Percentiles rank a stretch among this genome's conserved stretches.
Conservation (phyloP, 768 basidiomycete species). For the Serendipita indica region DNA sequence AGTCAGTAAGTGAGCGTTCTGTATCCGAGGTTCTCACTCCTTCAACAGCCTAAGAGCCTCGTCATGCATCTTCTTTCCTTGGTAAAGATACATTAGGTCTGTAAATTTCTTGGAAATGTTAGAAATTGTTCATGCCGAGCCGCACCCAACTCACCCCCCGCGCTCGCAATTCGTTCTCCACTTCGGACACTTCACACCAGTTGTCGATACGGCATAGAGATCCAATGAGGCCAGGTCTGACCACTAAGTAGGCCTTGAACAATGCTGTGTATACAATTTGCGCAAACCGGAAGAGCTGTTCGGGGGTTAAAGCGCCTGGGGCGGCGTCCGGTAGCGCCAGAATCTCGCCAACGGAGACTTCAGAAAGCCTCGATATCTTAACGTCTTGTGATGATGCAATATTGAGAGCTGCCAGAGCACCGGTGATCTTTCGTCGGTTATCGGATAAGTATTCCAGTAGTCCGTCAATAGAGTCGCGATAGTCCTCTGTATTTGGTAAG, state of each 20-base stretch:
- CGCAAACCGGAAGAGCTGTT: conserved; percentile 73
- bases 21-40: conserved; percentile 38
- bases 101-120: conserved; percentile 54
- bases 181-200: conserved; percentile 94
- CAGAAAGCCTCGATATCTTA: conserved; percentile 51
- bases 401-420: conserved; percentile 53
- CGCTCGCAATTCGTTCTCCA: conserved; percentile 70
- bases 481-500: conserved; percentile 31
- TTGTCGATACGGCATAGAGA: conserved; percentile 81
- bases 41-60: conserved; percentile 74
- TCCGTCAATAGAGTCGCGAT: conserved; percentile 66
- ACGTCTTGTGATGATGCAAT: conserved; percentile 59
- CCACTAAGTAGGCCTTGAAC: conserved; percentile 81
- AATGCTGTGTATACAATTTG: conserved; percentile 92
- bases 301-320: conserved; percentile 55
- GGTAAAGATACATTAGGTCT: conserved; percentile 81
- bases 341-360: conserved; percentile 57
- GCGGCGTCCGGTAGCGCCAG: conserved; percentile 65
- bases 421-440: conserved; percentile 69
- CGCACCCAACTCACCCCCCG: conserved; percentile 44
- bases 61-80: conserved; percentile 89
- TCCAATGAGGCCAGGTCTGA: conserved; percentile 65
- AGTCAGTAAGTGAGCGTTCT: not conserved
- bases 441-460: conserved; percentile 80
- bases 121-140: not conserved